Conservation (phyloP, 345 rosid genomes). For the Psidium friedrichsthalianum region DNA sequence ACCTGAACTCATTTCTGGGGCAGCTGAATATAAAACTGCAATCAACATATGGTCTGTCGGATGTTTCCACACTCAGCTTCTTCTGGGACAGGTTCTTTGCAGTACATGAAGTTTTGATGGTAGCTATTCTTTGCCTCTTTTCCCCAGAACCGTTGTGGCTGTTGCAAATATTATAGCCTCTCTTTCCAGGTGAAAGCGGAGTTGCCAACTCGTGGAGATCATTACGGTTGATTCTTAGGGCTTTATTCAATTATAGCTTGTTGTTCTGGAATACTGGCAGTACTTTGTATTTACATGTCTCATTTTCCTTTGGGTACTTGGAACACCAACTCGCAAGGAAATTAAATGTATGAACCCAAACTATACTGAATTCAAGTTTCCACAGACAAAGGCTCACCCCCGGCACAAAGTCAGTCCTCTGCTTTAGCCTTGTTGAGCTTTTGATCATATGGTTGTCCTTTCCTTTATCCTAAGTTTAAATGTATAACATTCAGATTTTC, state of each 20-base stretch:
- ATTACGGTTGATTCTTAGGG: background rate
- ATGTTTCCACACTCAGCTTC: background rate
- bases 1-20: background rate
- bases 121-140: background rate
- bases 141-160: background rate
- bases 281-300: background rate
- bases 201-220: background rate
- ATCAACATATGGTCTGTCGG: background rate
- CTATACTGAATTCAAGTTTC: background rate
- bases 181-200: background rate
- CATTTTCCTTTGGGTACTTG: background rate
- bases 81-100: background rate
- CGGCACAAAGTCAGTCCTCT: background rate
- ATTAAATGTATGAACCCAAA: background rate
- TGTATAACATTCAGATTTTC: background rate
- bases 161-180: background rate
- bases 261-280: background rate
- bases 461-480: background rate
- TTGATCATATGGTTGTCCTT: background rate
- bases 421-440: background rate
- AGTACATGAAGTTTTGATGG: background rate
- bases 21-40: background rate
- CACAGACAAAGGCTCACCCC: background rate
- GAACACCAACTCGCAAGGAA: background rate
- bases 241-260: background rate